These are phyloP conservation scores for Ustilago bromivora DNA, from an alignment of 1,284 basidiomycete species.

Conservation along the genomic window DNA sequence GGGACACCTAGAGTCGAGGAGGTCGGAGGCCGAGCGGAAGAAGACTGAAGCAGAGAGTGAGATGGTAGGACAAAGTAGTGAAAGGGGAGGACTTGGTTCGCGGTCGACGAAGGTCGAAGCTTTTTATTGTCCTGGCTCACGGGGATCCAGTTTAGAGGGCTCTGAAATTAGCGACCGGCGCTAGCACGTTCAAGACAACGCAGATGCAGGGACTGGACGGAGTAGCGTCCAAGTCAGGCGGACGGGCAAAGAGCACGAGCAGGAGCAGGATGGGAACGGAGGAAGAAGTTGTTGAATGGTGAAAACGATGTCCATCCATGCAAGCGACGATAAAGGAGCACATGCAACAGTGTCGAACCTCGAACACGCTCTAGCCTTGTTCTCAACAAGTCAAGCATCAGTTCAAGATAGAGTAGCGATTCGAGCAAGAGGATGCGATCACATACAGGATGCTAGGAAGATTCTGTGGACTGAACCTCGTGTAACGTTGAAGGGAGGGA, in stretches of 20 bases:
- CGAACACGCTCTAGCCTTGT: background rate
- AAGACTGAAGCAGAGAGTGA: background rate
- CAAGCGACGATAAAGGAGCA: no score
- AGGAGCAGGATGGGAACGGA: background rate
- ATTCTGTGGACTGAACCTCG: background rate
- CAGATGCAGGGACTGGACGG: background rate
- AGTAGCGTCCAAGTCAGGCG: background rate
- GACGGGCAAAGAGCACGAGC: slow-evolving; percentile 1
- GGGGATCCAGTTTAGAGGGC: background rate
- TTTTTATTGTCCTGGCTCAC: background rate
- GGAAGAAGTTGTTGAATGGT: background rate
- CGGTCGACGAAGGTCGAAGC: background rate
- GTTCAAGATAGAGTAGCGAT: background rate
- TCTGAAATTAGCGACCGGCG: background rate
- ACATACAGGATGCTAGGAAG: no score
- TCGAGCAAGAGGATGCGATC: background rate
- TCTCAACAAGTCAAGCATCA: background rate
- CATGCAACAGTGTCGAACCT: background rate
- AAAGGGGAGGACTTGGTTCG: background rate
- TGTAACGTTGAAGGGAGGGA: background rate
- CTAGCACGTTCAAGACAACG: background rate
- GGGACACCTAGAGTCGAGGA: background rate
- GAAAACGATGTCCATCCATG: background rate
- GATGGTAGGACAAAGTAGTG: background rate
- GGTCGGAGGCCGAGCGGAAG: background rate